These are phyloP conservation scores for Bruguiera gymnorhiza DNA, from an alignment of 345 rosid genomes.

Conservation along the genomic window DNA sequence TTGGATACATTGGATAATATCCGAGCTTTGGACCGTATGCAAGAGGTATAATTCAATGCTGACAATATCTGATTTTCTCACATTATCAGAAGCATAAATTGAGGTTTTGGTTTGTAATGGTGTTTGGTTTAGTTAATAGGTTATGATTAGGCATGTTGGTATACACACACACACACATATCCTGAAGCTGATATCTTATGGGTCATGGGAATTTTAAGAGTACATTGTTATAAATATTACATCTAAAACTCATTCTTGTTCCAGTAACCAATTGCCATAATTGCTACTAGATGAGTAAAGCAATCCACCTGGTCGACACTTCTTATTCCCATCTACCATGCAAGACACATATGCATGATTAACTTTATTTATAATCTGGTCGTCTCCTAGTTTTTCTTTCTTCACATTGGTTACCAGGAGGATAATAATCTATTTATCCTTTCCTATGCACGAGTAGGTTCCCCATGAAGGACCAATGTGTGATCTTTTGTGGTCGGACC, in stretches of 20 bases:
- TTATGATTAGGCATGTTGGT: background rate
- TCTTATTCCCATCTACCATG: background rate
- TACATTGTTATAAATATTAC: background rate
- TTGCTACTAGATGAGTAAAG: background rate
- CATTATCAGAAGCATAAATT: background rate
- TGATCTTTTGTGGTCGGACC: constrained; percentile 98
- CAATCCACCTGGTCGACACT: background rate
- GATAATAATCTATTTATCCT: background rate
- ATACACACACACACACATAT: background rate
- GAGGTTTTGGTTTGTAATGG: background rate
- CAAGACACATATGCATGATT: background rate
- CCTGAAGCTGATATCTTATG: background rate
- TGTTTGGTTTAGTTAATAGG: too few species aligned
- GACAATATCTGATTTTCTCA: background rate
- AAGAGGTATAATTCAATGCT: constrained; percentile 49
- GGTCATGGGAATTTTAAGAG: background rate
- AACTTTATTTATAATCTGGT: background rate
- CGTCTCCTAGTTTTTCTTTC: background rate
- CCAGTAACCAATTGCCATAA: too few species aligned
- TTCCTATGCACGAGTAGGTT: constrained; percentile 45
- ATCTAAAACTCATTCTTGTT: background rate
- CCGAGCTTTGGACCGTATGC: constrained; percentile 90
- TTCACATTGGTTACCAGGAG: background rate
- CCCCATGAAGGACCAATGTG: constrained; percentile 99
- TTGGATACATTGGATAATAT: constrained; percentile 90